Conservation (phyloP, 768 basidiomycete species). For the Cystobasidium tubakii region DNA sequence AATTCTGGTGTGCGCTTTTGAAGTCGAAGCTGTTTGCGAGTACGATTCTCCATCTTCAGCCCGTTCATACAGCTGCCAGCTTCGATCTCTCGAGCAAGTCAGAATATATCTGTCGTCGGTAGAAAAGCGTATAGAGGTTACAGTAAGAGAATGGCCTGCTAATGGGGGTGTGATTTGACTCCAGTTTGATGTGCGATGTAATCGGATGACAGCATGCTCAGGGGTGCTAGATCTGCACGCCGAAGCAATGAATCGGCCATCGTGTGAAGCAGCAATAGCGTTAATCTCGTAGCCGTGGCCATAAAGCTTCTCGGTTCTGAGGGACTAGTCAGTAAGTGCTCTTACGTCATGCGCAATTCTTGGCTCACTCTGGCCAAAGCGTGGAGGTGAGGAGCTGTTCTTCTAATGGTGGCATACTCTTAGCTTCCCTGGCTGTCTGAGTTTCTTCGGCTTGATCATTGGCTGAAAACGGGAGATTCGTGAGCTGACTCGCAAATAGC, state of each 20-base stretch:
- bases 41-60: constrained; percentile 48
- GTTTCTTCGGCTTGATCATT: background rate
- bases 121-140: constrained; percentile 85
- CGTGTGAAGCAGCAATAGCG: constrained; percentile 67
- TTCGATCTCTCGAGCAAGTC: constrained; percentile 82
- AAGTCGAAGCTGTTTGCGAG: constrained; percentile 52
- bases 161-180: constrained; percentile 67
- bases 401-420: constrained; percentile 62
- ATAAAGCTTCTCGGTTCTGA: constrained; percentile 73
- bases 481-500: background rate
- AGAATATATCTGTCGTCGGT: constrained; percentile 71
- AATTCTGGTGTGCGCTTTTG: constrained; percentile 84
- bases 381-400: constrained; percentile 80
- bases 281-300: constrained; percentile 98
- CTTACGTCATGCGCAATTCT: background rate
- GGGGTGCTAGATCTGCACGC: constrained; percentile 80
- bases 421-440: constrained; percentile 19
- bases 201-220: constrained; percentile 81
- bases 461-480: background rate
- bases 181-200: constrained; percentile 69
- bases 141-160: constrained; percentile 76
- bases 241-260: constrained; percentile 68
- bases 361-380: constrained; percentile 72
- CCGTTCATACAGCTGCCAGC: constrained; percentile 73
- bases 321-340: no score